Evolutionary conservation across 805 yeast genomes (phyloP).

Genomic region (Hermanozyma aechmeae): DNA sequence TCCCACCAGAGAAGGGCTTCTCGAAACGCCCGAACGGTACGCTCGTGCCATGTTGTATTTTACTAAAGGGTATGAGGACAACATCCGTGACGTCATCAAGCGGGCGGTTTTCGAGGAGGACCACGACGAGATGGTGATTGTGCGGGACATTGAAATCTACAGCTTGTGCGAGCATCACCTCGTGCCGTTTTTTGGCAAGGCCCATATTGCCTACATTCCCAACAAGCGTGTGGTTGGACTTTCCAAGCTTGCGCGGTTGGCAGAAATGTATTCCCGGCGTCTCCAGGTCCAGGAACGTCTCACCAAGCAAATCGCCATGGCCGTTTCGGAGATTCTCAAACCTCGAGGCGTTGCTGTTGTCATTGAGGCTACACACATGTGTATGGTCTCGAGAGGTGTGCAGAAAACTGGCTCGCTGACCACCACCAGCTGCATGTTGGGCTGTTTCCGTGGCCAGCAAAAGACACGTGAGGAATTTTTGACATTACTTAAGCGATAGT

Average conservation of each 20-base stretch:
- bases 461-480: slow-evolving; percentile 95
- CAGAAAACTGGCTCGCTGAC: slow-evolving; percentile 93
- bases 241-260: slow-evolving; percentile 86
- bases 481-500: too few relatives aligned
- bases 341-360: slow-evolving; percentile 98
- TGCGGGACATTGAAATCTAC: slow-evolving; percentile 84
- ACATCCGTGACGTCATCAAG: slow-evolving; percentile 83
- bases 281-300: slow-evolving; percentile 97
- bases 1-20: slow-evolving; percentile 73
- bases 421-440: slow-evolving; percentile 94
- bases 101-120: slow-evolving; percentile 96
- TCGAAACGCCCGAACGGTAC: slow-evolving; percentile 92
- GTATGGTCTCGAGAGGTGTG: slow-evolving; percentile 97
- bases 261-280: slow-evolving; percentile 94
- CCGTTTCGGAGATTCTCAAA: slow-evolving; percentile 77
- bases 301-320: slow-evolving; percentile 96
- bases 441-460: slow-evolving; percentile 88
- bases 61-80: slow-evolving; percentile 95
- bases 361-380: slow-evolving; percentile 96
- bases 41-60: slow-evolving; percentile 94
- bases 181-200: slow-evolving; percentile 96
- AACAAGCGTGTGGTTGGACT: slow-evolving; percentile 87
- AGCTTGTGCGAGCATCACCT: slow-evolving; percentile 96
- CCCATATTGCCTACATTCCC: slow-evolving; percentile 97
- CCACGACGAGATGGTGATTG: slow-evolving; percentile 98